Evolutionary conservation across 1,139 yeast genomes (phyloP).

Genomic region (Hyphopichia pseudoburtonii): DNA sequence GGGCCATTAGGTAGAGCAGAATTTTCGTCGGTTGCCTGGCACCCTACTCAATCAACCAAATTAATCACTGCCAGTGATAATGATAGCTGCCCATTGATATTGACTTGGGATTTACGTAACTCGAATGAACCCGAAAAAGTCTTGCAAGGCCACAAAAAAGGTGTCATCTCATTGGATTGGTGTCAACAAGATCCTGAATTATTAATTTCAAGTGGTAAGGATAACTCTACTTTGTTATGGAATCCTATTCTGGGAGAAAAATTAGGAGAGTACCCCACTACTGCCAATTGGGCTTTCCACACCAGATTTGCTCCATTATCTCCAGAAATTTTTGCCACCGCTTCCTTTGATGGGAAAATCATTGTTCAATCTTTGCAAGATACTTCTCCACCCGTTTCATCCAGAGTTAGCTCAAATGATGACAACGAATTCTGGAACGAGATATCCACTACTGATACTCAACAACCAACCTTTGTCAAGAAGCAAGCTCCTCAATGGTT

Average conservation of each 20-base stretch:
- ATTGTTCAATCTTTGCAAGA: slow-evolving; percentile 87
- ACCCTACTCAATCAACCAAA: slow-evolving; percentile 79
- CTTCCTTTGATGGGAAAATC: slow-evolving; percentile 89
- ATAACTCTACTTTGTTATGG: slow-evolving; percentile 87
- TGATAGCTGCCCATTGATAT: slow-evolving; percentile 76
- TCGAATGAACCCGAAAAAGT: slow-evolving; percentile 83
- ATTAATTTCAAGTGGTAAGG: slow-evolving; percentile 87
- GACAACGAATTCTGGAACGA: slow-evolving; percentile 81
- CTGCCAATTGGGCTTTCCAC: slow-evolving; percentile 93
- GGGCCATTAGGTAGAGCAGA: slow-evolving; percentile 58
- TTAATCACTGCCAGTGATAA: slow-evolving; percentile 84
- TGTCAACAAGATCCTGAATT: slow-evolving; percentile 78
- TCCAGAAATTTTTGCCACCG: slow-evolving; percentile 91
- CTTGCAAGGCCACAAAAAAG: slow-evolving; percentile 80
- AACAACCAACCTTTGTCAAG: slow-evolving; percentile 64
- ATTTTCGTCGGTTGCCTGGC: slow-evolving; percentile 80
- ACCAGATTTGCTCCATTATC: slow-evolving; percentile 82
- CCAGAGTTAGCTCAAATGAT: slow-evolving; percentile 50
- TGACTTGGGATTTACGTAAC: slow-evolving; percentile 94
- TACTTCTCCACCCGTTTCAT: slow-evolving; percentile 55
- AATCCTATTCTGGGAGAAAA: slow-evolving; percentile 72
- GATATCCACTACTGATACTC: slow-evolving; percentile 70
- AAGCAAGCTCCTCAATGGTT: slow-evolving; percentile 92
- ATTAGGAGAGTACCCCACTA: slow-evolving; percentile 85
- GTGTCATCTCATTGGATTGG: slow-evolving; percentile 92